phyloP scores from a whole-genome alignment of 306 rosid species.

The Macrotyloma uniflorum region DNA sequence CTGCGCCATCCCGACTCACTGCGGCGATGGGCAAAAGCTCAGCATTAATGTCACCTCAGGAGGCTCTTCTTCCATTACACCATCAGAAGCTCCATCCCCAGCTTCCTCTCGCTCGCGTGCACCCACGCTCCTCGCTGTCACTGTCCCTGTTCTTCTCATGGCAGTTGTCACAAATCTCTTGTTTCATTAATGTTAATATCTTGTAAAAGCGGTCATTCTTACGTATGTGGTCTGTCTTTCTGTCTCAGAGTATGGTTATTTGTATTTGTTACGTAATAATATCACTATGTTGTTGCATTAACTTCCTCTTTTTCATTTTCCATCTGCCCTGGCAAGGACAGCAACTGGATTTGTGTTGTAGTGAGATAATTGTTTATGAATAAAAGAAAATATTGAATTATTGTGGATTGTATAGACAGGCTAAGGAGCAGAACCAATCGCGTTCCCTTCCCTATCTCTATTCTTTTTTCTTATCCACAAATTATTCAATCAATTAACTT shows the following conservation, averaged over 20 bases:
- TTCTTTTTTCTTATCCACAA: neutral
- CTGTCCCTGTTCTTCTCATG: conserved; percentile 5
- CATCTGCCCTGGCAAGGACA: neutral
- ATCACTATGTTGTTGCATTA: no score
- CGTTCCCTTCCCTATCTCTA: neutral
- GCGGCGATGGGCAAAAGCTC: conserved; percentile 17
- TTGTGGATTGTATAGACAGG: neutral
- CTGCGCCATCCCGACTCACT: neutral
- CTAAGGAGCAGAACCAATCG: neutral
- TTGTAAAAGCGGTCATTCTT: neutral
- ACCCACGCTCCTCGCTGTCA: neutral
- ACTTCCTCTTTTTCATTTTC: no score
- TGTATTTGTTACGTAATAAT: neutral
- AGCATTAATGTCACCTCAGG: neutral
- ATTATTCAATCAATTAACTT: neutral
- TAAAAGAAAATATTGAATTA: neutral
- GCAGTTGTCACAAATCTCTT: neutral
- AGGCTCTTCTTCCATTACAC: conserved; percentile 5
- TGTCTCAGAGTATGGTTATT: neutral
- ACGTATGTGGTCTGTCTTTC: neutral
- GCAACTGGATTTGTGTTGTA: neutral
- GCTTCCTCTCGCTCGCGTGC: neutral
- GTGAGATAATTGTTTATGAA: neutral
- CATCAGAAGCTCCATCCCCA: neutral
- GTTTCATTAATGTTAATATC: neutral